Conservation (phyloP, 108 stramenopile species). For the Fragilaria crotonensis region DNA sequence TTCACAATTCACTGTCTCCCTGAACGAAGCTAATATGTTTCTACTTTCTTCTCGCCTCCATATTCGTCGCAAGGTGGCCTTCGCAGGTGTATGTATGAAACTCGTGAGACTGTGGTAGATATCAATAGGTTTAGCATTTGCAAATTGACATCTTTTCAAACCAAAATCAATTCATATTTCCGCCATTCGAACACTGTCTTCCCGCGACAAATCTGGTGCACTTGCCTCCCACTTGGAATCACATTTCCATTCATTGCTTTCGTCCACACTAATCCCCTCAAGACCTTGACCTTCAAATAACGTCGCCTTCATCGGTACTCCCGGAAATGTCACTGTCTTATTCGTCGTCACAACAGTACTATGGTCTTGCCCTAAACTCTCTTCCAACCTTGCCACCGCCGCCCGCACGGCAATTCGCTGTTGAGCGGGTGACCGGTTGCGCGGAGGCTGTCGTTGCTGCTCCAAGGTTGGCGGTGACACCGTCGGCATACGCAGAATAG, state of each 20-base stretch:
- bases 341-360: not conserved
- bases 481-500: not conserved
- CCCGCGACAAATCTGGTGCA: no score
- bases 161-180: no score
- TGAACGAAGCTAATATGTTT: no score
- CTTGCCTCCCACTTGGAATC: slow-evolving; percentile 1
- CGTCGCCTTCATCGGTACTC: not conserved
- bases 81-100: no score
- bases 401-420: not conserved
- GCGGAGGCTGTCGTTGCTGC: not conserved
- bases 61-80: no score
- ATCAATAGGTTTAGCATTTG: no score
- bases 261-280: not conserved
- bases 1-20: no score
- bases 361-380: not conserved
- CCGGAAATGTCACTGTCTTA: not conserved
- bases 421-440: not conserved
- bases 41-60: no score
- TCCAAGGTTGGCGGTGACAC: not conserved
- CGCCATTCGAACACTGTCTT: no score
- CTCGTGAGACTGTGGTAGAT: no score
- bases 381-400: not conserved
- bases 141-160: no score
- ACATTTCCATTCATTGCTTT: not conserved
- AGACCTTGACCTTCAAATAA: not conserved